A percentile compares a stretch with the other conserved stretches of the same genome.
Conservation (phyloP, 2,329 filamentous ascomycete species). For the Neofusicoccum sp. region DNA sequence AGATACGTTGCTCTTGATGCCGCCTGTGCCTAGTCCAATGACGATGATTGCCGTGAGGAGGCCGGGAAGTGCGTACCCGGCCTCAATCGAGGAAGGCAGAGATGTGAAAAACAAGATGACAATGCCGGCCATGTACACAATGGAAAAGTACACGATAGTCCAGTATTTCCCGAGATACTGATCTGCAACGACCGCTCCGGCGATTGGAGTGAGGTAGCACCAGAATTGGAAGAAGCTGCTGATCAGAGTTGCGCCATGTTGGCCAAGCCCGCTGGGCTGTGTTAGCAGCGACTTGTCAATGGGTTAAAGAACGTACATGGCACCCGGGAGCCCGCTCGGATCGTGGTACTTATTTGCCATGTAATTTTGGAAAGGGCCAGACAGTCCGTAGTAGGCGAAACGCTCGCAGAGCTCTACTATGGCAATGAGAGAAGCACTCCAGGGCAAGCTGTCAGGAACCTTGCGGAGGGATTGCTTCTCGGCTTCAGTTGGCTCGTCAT, state of each 20-base stretch:
- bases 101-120: constrained; percentile 67
- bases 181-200: constrained; percentile 62
- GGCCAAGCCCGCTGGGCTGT: constrained; percentile 38
- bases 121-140: constrained; percentile 67
- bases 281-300: neutral
- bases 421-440: constrained; percentile 51
- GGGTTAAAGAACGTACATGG: constrained; percentile 26
- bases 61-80: constrained; percentile 62
- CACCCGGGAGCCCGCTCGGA: constrained; percentile 44
- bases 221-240: constrained; percentile 54
- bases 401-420: constrained; percentile 54
- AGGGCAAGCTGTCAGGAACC: constrained; percentile 51
- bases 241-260: constrained; percentile 48
- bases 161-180: constrained; percentile 69
- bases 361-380: constrained; percentile 55
- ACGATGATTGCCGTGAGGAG: constrained; percentile 67
- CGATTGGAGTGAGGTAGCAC: constrained; percentile 51
- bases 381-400: constrained; percentile 51
- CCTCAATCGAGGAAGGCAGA: constrained; percentile 63
- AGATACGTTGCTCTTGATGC: constrained; percentile 78
- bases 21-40: constrained; percentile 74
- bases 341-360: constrained; percentile 47
- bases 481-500: constrained; percentile 43
- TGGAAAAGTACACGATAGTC: constrained; percentile 68
- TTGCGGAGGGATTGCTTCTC: constrained; percentile 47